phyloP scores from a whole-genome alignment of 1,139 yeast genomes.

The Kodamaea anthophila region DNA sequence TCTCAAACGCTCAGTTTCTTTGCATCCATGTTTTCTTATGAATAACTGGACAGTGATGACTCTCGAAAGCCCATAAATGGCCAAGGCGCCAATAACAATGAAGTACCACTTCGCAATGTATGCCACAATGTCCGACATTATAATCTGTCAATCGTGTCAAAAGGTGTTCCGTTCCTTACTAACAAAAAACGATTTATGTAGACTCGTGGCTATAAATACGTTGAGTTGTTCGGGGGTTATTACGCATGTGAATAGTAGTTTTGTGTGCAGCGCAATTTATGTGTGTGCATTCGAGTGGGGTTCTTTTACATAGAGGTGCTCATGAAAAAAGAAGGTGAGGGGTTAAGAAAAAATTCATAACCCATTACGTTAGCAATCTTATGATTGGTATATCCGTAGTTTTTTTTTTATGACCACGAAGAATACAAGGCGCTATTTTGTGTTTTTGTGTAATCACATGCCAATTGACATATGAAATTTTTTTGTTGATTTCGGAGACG shows the following conservation, averaged over 20 bases:
- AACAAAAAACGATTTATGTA: too few relatives aligned
- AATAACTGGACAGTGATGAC: constrained; percentile 10
- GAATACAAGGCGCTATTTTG: background rate
- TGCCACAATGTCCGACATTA: constrained; percentile 6
- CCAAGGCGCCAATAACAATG: constrained; percentile 9
- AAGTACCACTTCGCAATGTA: constrained; percentile 14
- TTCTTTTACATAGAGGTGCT: background rate
- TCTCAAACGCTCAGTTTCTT: constrained; percentile 10
- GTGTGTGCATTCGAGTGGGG: background rate
- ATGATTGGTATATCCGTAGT: constrained; percentile 1
- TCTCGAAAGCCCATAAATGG: constrained; percentile 10
- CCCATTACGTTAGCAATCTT: background rate
- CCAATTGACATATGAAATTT: constrained; percentile 3
- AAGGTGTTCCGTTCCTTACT: too few relatives aligned
- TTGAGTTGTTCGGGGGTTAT: too few relatives aligned
- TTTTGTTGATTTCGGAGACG: background rate
- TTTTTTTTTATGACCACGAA: background rate
- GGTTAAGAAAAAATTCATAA: background rate
- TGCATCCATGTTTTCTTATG: constrained; percentile 17
- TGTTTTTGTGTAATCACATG: constrained; percentile 1
- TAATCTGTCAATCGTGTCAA: too few relatives aligned
- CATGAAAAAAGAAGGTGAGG: background rate
- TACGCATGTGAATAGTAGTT: background rate
- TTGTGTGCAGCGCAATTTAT: background rate
- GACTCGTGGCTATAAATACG: too few relatives aligned